Conservation (phyloP, 163 green algal genomes). For the Prototheca stagnorum region DNA sequence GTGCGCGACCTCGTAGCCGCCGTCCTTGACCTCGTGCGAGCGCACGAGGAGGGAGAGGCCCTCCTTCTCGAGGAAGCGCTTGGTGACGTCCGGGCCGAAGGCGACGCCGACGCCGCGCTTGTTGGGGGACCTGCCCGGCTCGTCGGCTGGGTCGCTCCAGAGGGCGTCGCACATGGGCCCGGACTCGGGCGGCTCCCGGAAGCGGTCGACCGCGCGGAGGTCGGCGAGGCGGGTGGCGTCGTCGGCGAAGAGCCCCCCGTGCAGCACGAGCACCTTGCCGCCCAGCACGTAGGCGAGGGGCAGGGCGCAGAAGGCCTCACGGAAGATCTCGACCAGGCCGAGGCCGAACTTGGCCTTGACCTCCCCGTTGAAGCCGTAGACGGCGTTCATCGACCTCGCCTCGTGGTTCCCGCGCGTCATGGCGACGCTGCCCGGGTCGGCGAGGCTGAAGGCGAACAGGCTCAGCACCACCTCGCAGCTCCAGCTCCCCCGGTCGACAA, state of each 20-base stretch:
- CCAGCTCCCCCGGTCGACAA: conserved; percentile 91
- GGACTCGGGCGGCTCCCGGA: conserved; percentile 80
- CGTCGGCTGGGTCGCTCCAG: conserved; percentile 78
- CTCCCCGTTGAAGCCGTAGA: conserved; percentile 98
- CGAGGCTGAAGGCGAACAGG: conserved; percentile 75
- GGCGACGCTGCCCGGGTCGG: conserved; percentile 58
- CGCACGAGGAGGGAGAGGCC: conserved; percentile 70
- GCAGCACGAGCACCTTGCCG: conserved; percentile 67
- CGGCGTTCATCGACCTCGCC: conserved; percentile 86
- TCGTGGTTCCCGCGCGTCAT: conserved; percentile 92
- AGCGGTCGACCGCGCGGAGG: conserved; percentile 62
- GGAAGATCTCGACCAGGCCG: conserved; percentile 73
- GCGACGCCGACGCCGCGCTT: conserved; percentile 52
- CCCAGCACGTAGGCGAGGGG: conserved; percentile 74
- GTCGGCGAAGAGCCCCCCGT: conserved; percentile 74
- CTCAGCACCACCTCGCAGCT: conserved; percentile 85
- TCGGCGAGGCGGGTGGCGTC: conserved; percentile 80
- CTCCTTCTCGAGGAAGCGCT: conserved; percentile 78
- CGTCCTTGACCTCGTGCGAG: conserved; percentile 66
- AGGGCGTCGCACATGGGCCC: conserved; percentile 94
- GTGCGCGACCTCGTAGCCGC: conserved; percentile 59
- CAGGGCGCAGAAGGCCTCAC: conserved; percentile 85
- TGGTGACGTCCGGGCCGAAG: conserved; percentile 66
- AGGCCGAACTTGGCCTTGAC: conserved; percentile 74
- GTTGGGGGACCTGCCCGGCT: conserved; percentile 50